These are phyloP conservation scores for Chytridium lagenaria DNA, from an alignment of 371 early-diverging fungal species.

Conservation along the genomic window DNA sequence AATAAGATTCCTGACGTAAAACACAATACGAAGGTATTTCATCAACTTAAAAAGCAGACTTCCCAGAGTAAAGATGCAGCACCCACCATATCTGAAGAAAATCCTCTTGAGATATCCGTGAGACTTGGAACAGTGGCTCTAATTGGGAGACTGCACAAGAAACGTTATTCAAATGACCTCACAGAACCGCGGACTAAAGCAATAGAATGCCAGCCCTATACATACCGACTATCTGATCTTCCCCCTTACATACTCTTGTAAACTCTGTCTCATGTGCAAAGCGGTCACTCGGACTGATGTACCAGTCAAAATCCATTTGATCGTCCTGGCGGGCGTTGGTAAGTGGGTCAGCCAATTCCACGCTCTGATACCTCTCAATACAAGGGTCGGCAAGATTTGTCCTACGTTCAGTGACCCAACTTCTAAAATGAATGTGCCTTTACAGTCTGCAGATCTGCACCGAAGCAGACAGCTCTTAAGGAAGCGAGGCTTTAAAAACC, in stretches of 20 bases:
- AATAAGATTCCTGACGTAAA: conserved; percentile 41
- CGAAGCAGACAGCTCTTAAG: too few species aligned
- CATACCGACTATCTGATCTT: conserved; percentile 38
- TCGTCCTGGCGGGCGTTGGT: too few species aligned
- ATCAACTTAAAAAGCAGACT: too few species aligned
- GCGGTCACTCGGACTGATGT: conserved; percentile 53
- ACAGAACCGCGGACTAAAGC: background rate
- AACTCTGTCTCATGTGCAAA: conserved; percentile 52
- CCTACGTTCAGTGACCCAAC: too few species aligned
- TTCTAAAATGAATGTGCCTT: too few species aligned
- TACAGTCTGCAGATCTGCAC: too few species aligned
- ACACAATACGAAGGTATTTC: too few species aligned
- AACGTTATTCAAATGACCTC: too few species aligned
- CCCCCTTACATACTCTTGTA: conserved; percentile 39
- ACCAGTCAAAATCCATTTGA: conserved; percentile 56
- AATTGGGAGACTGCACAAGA: conserved; percentile 46
- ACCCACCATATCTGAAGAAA: conserved; percentile 56
- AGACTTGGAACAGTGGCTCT: conserved; percentile 50
- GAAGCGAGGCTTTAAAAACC: too few species aligned
- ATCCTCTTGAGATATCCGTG: conserved; percentile 46
- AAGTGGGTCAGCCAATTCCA: too few species aligned
- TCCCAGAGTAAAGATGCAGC: background rate
- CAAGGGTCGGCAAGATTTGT: too few species aligned
- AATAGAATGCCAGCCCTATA: background rate
- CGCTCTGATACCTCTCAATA: too few species aligned